Base-by-base conservation (phyloP, 495 filamentous ascomycete species). In the Neurospora sp. region DNA sequence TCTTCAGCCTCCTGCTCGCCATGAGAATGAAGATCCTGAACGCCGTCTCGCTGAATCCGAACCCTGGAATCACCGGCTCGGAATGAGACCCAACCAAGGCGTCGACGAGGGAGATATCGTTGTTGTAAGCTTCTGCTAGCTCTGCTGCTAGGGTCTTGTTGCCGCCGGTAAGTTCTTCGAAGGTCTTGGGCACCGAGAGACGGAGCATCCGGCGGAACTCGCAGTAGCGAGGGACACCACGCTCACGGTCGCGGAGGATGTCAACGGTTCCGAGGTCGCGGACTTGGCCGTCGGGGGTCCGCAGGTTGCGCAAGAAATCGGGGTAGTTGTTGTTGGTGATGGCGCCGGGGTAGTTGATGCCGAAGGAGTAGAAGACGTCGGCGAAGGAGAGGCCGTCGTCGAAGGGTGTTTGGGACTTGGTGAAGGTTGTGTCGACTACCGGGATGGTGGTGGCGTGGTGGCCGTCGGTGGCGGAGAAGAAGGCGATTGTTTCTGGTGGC, bases 221-320 rank as follows among this genome's bases (percentile, higher is more conserved):
- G 78, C 80, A 81, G 79, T 86, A 86, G n/a, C 84, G 79, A 7
- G 84, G 84, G 35, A 86, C 81, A 40, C 83, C 84, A 23, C 84
- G 80, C 76, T 85, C 83, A 44, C 84, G 80, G 75, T 86, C 84
- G 14, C 84, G 80, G 10, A 85, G 72, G 74, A 86, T 81, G 72
- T 86, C 84, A 38, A 85, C 73, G 11, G 84, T 82, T 44, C 76
- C 84, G 14, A 86, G 69, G 74, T 86, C 84, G 49, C 79, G 74
- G 38, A 74, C 72, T 14, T 74, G 62, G 5, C 80, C 80, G 72
- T 83, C 78, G 37, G 83, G 83, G 10, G 74, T 80, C 35, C 60
- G 70, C 1, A 84, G 77, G 42, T 80, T 74, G 69, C 82, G 80
- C 2, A 85, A 73, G 76, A 85, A 86, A 72, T 76, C 37, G 39